Base-by-base conservation (phyloP, 2,329 filamentous ascomycete genomes). In the Cladosporium sp. region DNA sequence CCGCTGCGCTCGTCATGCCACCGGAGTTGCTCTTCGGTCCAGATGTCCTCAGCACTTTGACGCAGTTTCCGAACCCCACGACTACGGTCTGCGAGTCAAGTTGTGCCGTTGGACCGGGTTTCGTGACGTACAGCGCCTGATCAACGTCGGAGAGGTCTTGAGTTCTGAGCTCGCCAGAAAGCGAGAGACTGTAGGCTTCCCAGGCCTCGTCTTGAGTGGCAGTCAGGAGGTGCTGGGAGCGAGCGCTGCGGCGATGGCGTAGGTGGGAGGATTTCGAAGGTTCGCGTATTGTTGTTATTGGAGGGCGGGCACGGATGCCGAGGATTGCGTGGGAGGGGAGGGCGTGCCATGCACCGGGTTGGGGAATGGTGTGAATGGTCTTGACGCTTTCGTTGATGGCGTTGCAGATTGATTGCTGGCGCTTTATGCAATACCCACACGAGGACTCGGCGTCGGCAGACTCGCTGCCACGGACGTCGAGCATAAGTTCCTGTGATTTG, bases 11-110 rank as follows among this genome's bases (percentile, higher is more conserved):
- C 15, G 42, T 9, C 10, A 22, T 8, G 28, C 28, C 28, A 9
- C 42, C 42, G 13, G 42, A n/a, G 15, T 15, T 9, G 22, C 35
- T 25, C 37, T 32, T 53, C 17, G 49, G 34, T 24, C 42, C 20
- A 83, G 57, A 24, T 4, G 20, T 20, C 15, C 34, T 32, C 4
- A 91, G 80, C 51, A 91, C 75, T 72, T 91, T 91, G 65, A 91
- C 78, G 1, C 83, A 78, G 63, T 91, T 89, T 12, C 88, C 89
- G 59, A 91, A 84, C 0, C 82, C 87, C 28, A 92, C 80, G 0
- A 84, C 89, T 3, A 90, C 78, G 51, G 85, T 87, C 45, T 80
- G 78, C 48, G 81, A 79, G 12, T 88, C 88, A 1, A 90, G 74
- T 53, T 77, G 76, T 1, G 78, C 77, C 57, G 88, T 82, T 0